Evolutionary conservation across 345 rosid species (phyloP).

Genomic region (Mangifera indica): DNA sequence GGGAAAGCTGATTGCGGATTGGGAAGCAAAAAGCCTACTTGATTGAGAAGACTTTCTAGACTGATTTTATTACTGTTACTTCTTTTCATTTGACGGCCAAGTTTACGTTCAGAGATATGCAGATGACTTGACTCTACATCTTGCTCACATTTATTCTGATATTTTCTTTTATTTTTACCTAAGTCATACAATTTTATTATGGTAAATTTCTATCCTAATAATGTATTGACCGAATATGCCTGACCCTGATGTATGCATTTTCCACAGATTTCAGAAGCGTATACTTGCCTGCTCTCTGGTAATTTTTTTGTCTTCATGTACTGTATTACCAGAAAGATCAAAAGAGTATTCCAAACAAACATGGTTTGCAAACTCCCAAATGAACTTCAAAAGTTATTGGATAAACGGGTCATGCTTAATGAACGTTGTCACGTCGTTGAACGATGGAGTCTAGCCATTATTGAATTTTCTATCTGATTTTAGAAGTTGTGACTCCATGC

Average conservation of each 20-base stretch:
- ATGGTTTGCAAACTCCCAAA: conserved; percentile 38
- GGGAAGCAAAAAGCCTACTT: neutral
- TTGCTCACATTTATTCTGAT: neutral
- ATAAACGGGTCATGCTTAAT: neutral
- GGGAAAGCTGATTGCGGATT: neutral
- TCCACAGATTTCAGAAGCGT: conserved; percentile 73
- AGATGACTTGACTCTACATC: neutral
- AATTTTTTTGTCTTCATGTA: conserved; percentile 23
- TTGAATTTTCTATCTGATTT: conserved; percentile 9
- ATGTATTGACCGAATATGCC: neutral
- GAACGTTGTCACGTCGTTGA: neutral
- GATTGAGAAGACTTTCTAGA: neutral
- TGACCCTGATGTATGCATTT: conserved; percentile 21
- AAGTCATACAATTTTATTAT: neutral
- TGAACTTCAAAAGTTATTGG: conserved; percentile 25
- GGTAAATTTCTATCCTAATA: neutral
- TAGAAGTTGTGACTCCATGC: conserved; percentile 2
- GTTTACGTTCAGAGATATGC: neutral
- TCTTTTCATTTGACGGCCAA: neutral
- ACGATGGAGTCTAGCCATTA: neutral
- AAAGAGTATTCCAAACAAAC: conserved; percentile 1
- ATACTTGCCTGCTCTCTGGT: conserved; percentile 62
- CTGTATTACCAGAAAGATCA: neutral
- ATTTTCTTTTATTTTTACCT: neutral
- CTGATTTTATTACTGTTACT: neutral